Conservation (phyloP, 805 yeast species). For the Saccharomycopsis amapae region DNA sequence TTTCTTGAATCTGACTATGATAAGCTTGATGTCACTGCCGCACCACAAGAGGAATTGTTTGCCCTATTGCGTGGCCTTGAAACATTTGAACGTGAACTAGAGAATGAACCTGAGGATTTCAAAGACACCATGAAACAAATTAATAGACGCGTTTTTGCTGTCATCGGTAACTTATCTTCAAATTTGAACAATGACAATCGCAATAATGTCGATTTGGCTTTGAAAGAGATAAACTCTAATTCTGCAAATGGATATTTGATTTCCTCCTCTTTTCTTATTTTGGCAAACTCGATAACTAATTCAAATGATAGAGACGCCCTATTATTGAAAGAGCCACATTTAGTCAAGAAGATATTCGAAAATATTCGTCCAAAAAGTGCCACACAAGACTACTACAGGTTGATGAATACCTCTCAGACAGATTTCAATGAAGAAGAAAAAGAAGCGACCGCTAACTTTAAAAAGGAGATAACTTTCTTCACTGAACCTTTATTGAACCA, state of each 20-base stretch:
- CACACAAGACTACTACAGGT: background rate
- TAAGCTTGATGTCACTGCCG: background rate
- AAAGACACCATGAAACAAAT: slow-evolving; percentile 9
- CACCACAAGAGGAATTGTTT: slow-evolving; percentile 2
- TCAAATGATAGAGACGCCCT: slow-evolving; percentile 9
- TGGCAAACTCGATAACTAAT: slow-evolving; percentile 15
- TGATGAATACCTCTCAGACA: background rate
- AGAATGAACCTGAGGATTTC: background rate
- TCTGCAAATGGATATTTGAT: slow-evolving; percentile 3
- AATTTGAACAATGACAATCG: slow-evolving; percentile 5
- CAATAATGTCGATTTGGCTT: slow-evolving; percentile 5
- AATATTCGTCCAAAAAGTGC: slow-evolving; percentile 3
- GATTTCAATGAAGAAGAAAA: background rate
- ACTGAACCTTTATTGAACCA: slow-evolving; percentile 20
- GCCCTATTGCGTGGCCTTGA: background rate
- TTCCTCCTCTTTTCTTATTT: slow-evolving; percentile 12
- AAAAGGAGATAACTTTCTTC: slow-evolving; percentile 11
- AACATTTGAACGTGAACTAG: background rate
- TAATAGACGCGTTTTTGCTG: slow-evolving; percentile 15
- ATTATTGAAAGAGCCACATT: slow-evolving; percentile 4
- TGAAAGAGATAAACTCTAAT: background rate
- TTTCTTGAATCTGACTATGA: background rate
- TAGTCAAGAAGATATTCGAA: slow-evolving; percentile 1
- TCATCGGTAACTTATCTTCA: slow-evolving; percentile 16
- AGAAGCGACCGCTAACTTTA: background rate